Evolutionary conservation across 2,329 filamentous ascomycete genomes (phyloP).

Genomic region (Penicillium sp.): DNA sequence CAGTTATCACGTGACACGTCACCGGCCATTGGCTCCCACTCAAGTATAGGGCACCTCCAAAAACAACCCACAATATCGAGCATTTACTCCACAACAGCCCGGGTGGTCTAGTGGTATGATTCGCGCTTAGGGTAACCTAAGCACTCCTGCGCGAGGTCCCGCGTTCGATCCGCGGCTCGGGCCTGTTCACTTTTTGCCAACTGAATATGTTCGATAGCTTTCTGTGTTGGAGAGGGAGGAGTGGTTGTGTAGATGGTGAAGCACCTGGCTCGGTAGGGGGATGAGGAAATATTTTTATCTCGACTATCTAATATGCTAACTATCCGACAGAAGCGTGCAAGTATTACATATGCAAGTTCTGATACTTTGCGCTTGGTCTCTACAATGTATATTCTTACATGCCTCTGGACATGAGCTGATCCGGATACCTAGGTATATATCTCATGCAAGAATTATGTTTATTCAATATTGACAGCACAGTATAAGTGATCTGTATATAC

Average conservation of each 20-base stretch:
- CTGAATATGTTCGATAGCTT: neutral
- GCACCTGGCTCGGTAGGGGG: too few relatives aligned
- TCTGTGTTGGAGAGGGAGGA: too few relatives aligned
- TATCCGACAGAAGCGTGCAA: too few relatives aligned
- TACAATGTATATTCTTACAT: too few relatives aligned
- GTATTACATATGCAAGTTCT: too few relatives aligned
- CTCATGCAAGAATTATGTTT: neutral
- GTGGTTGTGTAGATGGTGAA: too few relatives aligned
- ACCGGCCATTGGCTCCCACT: neutral
- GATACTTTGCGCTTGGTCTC: too few relatives aligned
- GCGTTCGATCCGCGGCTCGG: neutral
- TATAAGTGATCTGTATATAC: slow-evolving; percentile 1
- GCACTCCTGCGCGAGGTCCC: neutral
- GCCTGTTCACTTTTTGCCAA: neutral
- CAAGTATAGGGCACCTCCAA: neutral
- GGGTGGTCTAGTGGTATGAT: neutral
- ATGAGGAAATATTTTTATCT: too few relatives aligned
- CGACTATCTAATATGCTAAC: too few relatives aligned
- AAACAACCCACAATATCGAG: neutral
- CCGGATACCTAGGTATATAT: neutral
- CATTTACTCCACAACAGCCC: neutral
- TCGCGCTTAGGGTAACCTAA: neutral
- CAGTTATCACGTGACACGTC: slow-evolving; percentile 5
- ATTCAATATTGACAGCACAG: neutral
- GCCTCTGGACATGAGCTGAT: too few relatives aligned